Percentiles rank a stretch among this genome's conserved stretches.
These are phyloP conservation scores for Friedmanniomyces endolithicus DNA, from an alignment of 495 filamentous ascomycete species.

Conservation along the genomic window DNA sequence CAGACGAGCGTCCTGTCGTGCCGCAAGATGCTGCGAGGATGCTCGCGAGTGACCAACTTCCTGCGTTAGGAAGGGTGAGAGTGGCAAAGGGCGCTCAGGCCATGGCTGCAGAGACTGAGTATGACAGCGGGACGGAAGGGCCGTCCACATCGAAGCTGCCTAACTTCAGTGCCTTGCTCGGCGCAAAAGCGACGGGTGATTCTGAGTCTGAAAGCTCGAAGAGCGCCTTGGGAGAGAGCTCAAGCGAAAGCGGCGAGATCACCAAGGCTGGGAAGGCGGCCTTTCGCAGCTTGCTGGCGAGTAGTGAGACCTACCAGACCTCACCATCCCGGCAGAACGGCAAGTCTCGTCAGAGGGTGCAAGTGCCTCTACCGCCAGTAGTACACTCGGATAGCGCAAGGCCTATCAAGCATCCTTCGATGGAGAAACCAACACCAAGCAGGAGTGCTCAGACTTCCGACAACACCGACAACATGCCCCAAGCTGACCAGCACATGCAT, in stretches of 20 bases:
- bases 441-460: background rate
- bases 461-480: background rate
- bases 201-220: background rate
- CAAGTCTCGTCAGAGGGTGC: background rate
- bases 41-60: background rate
- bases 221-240: background rate
- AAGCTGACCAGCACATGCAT: background rate
- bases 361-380: background rate
- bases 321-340: background rate
- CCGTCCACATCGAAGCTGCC: background rate
- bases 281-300: background rate
- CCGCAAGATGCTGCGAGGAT: conserved; percentile 6
- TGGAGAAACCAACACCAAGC: background rate
- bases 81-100: background rate
- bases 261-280: background rate
- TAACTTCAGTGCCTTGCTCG: background rate
- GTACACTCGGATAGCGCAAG: background rate
- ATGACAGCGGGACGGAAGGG: background rate
- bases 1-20: background rate
- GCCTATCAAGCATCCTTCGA: background rate
- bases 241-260: background rate
- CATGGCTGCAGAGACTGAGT: background rate
- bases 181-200: background rate
- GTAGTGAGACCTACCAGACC: background rate
- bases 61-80: background rate